Conservation (phyloP, 108 stramenopile species). For the Poteriospumella lacustris region DNA sequence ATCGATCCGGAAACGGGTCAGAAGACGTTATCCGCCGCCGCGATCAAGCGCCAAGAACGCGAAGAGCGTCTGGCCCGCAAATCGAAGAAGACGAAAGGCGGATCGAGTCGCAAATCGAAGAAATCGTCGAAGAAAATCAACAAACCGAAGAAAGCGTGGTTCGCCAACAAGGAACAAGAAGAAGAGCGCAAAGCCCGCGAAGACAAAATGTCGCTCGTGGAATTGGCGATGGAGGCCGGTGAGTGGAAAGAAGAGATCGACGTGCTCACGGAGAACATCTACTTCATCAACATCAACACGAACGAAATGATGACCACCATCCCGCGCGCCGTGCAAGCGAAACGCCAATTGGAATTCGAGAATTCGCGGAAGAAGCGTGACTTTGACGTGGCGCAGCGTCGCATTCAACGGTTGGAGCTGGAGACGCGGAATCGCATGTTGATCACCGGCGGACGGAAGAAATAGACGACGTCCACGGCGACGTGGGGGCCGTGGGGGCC, state of each 20-base stretch:
- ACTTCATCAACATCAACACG: conserved; percentile 7
- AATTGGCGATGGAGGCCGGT: conserved; percentile 10
- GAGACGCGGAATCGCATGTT: neutral
- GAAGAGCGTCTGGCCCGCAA: too few species aligned
- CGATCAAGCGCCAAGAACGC: too few species aligned
- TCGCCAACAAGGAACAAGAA: neutral
- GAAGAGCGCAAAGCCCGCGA: conserved; percentile 7
- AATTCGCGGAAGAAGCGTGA: neutral
- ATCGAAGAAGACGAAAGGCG: too few species aligned
- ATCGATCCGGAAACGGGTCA: too few species aligned
- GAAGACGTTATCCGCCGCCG: too few species aligned
- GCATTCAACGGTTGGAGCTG: neutral
- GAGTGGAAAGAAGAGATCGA: conserved; percentile 17
- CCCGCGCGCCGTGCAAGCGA: neutral
- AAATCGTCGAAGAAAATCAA: neutral
- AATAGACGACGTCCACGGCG: too few species aligned
- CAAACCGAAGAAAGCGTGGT: neutral
- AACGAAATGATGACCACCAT: conserved; percentile 13
- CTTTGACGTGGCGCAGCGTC: neutral
- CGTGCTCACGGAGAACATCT: conserved; percentile 9
- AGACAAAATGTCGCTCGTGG: neutral
- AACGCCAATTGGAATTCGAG: conserved; percentile 31
- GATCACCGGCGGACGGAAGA: neutral
- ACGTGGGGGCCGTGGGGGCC: too few species aligned
- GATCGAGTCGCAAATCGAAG: too few species aligned